Base-by-base conservation (phyloP, 257 asterid species). In the Nicotiana knightiana region DNA sequence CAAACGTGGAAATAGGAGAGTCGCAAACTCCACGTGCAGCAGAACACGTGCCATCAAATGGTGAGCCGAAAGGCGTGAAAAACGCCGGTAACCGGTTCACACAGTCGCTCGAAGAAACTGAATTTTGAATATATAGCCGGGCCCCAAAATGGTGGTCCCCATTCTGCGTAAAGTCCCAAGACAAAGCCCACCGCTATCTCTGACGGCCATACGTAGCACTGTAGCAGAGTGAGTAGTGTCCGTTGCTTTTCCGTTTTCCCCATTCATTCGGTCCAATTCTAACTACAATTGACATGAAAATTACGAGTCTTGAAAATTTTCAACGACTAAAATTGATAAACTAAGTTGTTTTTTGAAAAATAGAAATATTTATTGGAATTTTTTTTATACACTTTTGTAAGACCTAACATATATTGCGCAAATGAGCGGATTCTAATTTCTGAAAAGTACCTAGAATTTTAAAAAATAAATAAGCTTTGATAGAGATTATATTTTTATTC, bases 71-170 rank as follows among this genome's bases (percentile, higher is more conserved):
- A 76, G 82, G 82, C 85, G 83, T 28, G 82, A 87, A 57, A 67
- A 73, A 11, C 83, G 85, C 88, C 88, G 85, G 85, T 70, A 33
- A 48, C 77, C 39, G 81, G 90, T 79, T 66, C 28, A 33, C 0
- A 66, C 21, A 76, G 77, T 12, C 66, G 28, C 32, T 84, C 82
- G 83, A 80, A 16, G 35, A 87, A 86, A 71, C 79, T 21, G 61
- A 18, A 75, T 1, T 39, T 6, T 39, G 37, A 11, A 51, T 13
- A 5, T 77, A 77, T 81, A 84, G 54, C 83, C 57, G 81, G 79
- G 87, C 80, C 54, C 4, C 48, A 13, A 32, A 24, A 39, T 18
- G 8, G 46, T 9, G 86, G 86, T 37, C 86, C 88, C 85, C 17
- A 53, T 84, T 76, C 48, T 77, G 28, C 35, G 62, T 81, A 16